Base-by-base conservation (phyloP, 2,329 filamentous ascomycete species). In the Neonectria sp. region DNA sequence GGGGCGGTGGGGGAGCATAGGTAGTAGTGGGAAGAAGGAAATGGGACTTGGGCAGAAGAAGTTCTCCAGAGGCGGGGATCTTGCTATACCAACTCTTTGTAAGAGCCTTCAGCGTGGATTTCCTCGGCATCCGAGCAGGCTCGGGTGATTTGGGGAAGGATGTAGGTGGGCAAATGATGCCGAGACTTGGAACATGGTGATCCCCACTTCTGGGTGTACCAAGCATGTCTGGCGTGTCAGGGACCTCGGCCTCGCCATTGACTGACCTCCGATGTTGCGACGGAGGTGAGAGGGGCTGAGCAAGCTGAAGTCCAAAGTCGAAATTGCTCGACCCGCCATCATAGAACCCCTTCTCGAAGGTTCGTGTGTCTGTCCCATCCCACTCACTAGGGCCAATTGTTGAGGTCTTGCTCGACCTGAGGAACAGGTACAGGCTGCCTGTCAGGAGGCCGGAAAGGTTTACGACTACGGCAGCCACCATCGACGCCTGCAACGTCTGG, bases 371-470 rank as follows among this genome's bases (percentile, higher is more conserved):
- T 24, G 66, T 58, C 25, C 65, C 64, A n/a, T 70, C 69, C 79
- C 84, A 84, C 79, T 84, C 82, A 55, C 82, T 82, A 72, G 83
- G 81, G 62, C 79, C 85, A 57, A 90, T 88, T 29, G 87, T 87
- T 13, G 86, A 85, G 13, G 86, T 83, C 15, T 86, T 88, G 70
- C 89, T 91, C 3, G 90, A 89, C 70, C 91, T 87, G 56, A 93
- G 83, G 72, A 92, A 91, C 9, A 93, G 81, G 72, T 93, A 91
- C 27, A 93, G 83, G 17, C 90, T 86, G 4, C 90, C 89, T 17
- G 88, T 90, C 76, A 90, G 84, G 17, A 93, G 80, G 3, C 91
- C 91, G 0, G 90, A 90, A 2, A 92, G 83, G 74, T 92, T 92
- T 17, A 90, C 83, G 3, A 90, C 88, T 7, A 93, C 88, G 17